Conservation (phyloP, 495 filamentous ascomycete genomes). For the Glonium stellatum region DNA sequence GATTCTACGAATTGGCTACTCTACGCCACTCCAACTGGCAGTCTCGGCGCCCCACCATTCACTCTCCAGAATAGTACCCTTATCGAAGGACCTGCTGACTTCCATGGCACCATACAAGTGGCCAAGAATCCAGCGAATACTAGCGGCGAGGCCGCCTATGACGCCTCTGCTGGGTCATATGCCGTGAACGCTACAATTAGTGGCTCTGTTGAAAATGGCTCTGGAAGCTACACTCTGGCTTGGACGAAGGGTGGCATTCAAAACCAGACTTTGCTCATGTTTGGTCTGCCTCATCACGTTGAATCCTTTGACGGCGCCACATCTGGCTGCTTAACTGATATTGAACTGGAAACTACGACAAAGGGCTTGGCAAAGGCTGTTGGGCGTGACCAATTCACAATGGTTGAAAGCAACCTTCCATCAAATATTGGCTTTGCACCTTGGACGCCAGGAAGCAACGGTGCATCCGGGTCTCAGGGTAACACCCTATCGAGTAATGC, state of each 20-base stretch:
- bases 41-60: slow-evolving; percentile 43
- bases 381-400: slow-evolving; percentile 67
- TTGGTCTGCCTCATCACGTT: slow-evolving; percentile 80
- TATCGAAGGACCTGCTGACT: slow-evolving; percentile 47
- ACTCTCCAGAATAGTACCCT: slow-evolving; percentile 42
- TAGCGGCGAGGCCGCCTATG: slow-evolving; percentile 58
- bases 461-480: slow-evolving; percentile 37
- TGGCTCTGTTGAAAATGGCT: slow-evolving; percentile 51
- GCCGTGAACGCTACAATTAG: slow-evolving; percentile 54
- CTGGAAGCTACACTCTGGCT: slow-evolving; percentile 63
- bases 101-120: slow-evolving; percentile 70
- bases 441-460: slow-evolving; percentile 49
- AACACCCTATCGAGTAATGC: slow-evolving; percentile 46
- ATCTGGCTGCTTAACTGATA: slow-evolving; percentile 43
- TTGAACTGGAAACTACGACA: slow-evolving; percentile 72
- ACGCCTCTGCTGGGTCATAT: slow-evolving; percentile 69
- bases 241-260: slow-evolving; percentile 61
- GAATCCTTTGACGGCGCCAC: slow-evolving; percentile 70
- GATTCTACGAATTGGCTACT: slow-evolving; percentile 73
- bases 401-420: slow-evolving; percentile 69
- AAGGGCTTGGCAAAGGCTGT: slow-evolving; percentile 76
- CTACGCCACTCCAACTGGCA: slow-evolving; percentile 57
- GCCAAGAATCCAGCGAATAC: slow-evolving; percentile 61
- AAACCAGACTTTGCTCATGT: slow-evolving; percentile 66
- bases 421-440: slow-evolving; percentile 66